Percentiles rank a stretch among this genome's conserved stretches.
These are phyloP conservation scores for Saccharomyces hybrid DNA, from an alignment of 1,139 yeast species.

Conservation along the genomic window DNA sequence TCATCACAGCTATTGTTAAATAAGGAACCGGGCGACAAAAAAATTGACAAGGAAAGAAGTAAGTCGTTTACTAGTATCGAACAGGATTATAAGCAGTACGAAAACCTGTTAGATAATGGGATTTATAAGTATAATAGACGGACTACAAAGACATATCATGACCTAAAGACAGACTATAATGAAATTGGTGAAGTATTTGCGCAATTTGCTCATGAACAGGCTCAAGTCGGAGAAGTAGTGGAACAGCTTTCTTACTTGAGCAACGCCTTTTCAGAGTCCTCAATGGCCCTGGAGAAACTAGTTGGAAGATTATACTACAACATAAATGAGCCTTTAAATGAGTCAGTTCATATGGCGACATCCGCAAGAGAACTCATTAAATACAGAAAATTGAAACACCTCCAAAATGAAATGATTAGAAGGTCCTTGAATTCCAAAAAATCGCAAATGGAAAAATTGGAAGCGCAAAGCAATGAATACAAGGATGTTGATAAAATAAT, in stretches of 20 bases:
- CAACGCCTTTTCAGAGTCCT: slow-evolving; percentile 68
- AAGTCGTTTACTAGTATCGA: slow-evolving; percentile 32
- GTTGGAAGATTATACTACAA: slow-evolving; percentile 64
- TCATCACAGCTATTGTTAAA: background rate
- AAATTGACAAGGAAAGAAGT: slow-evolving; percentile 32
- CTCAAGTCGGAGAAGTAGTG: slow-evolving; percentile 32
- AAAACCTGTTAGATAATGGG: slow-evolving; percentile 44
- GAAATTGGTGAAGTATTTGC: slow-evolving; percentile 38
- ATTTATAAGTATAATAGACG: slow-evolving; percentile 63
- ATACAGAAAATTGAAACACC: slow-evolving; percentile 59
- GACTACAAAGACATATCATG: slow-evolving; percentile 54
- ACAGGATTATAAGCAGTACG: slow-evolving; percentile 47
- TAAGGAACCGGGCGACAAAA: slow-evolving; percentile 1
- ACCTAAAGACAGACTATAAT: slow-evolving; percentile 43
- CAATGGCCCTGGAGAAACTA: slow-evolving; percentile 57
- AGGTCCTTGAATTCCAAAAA: slow-evolving; percentile 28
- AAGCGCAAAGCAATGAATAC: slow-evolving; percentile 31
- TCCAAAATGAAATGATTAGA: slow-evolving; percentile 50
- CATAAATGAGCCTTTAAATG: slow-evolving; percentile 79
- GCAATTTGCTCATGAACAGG: slow-evolving; percentile 54
- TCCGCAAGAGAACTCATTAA: slow-evolving; percentile 64
- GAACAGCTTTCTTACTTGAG: slow-evolving; percentile 66
- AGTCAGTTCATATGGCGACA: slow-evolving; percentile 67
- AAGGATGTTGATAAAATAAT: slow-evolving; percentile 29
- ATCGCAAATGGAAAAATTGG: slow-evolving; percentile 27